Evolutionary conservation across 352 stramenopile species (phyloP).

Genomic region (Nannochloropsis limnetica): DNA sequence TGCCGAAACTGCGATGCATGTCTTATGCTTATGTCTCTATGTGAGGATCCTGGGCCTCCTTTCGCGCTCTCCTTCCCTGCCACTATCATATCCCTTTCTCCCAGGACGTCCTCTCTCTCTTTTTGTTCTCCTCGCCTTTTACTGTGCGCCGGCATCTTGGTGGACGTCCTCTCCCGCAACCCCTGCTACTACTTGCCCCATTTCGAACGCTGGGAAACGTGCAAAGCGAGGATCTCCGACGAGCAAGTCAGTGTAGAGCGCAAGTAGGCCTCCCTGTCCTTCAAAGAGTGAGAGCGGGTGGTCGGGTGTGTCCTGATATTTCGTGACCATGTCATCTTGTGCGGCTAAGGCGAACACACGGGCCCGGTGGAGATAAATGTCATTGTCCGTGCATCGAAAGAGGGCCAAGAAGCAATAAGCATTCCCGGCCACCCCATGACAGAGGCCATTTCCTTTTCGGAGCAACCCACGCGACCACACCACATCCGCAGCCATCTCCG

Average conservation of each 20-base stretch:
- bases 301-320: not conserved
- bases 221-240: not conserved
- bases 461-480: conserved; percentile 55
- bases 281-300: conserved; percentile 3
- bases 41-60: not conserved
- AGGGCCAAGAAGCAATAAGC: conserved; percentile 56
- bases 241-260: not conserved
- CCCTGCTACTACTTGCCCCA: not conserved
- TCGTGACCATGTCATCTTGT: not conserved
- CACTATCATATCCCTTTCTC: not conserved
- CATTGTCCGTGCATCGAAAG: conserved; percentile 34
- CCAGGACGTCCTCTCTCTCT: not conserved
- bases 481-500: conserved; percentile 48
- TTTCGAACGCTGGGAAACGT: not conserved
- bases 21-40: not conserved
- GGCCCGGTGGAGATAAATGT: not conserved
- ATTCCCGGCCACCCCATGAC: conserved; percentile 59
- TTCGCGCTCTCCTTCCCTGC: not conserved
- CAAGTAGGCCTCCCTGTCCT: not conserved
- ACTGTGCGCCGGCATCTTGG: not conserved
- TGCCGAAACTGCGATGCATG: not conserved
- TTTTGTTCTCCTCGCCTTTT: not conserved
- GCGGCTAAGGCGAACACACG: conserved; percentile 5
- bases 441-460: conserved; percentile 56
- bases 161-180: not conserved